Base-by-base conservation (phyloP, 1,139 yeast species). In the Saccharomyces pastorianus region DNA sequence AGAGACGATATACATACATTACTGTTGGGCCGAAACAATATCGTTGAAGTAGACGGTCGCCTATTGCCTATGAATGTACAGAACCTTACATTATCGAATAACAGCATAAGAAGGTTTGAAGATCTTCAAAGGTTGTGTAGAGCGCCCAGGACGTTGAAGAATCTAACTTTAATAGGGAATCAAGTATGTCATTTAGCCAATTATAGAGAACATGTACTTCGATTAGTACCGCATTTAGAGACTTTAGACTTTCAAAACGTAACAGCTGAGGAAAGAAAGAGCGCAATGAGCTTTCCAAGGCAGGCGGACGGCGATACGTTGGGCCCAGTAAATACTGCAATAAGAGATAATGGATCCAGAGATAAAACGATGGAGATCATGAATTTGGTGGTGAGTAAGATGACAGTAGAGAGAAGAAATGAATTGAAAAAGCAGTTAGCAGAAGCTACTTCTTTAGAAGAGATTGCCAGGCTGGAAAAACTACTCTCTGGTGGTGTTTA, bases 181-280 rank as follows among this genome's bases (percentile, higher is more conserved):
- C 88, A 88, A 0, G 75, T 89, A 0, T 69, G 81, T 1, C 64
- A 71, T 23, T 61, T 72, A n/a, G 74, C 76, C 23, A 66, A 85
- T 62, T 90, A 89, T 65, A 73, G 96, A 53, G 61, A 73, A 13
- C 79, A 80, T 64, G 67, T 83, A 2, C 74, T 88, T 1, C 81
- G 88, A 82, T 63, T 80, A 11, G 61, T 85, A 5, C 96, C 96
- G 0, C 67, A 74, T 1, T 66, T 91, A 51, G 73, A 77, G 51
- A 76, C 85, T 0, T 67, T 91, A 48, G 97, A 91, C 66, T 87
- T 83, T 61, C 74, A 76, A 51, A 81, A 80, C 59, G 80, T 91
- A 13, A 82, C 77, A 54, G 73, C 76, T 3, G 57, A 58, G 0
- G 96, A 90, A 63, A 34, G 82, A 83, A 0, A 54, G 32, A 6